Evolutionary conservation across 2,329 filamentous ascomycete species (phyloP).

Genomic region (Monosporascus sp.): DNA sequence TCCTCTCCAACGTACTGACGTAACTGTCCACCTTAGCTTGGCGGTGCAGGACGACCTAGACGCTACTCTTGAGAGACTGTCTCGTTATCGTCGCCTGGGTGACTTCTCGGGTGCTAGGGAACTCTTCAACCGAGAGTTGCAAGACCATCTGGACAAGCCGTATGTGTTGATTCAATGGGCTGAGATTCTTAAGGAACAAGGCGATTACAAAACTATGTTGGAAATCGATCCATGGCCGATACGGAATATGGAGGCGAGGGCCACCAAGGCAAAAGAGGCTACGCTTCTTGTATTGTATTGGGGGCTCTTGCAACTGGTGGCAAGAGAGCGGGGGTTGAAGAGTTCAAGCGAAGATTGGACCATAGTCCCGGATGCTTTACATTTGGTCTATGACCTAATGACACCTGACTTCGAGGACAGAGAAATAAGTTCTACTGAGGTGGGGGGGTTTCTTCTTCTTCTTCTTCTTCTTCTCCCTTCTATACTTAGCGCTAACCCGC

Average conservation of each 20-base stretch:
- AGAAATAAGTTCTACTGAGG: too few species aligned
- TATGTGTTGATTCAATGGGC: constrained; percentile 22
- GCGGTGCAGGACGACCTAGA: constrained; percentile 19
- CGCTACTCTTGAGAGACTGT: constrained; percentile 18
- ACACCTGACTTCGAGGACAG: too few species aligned
- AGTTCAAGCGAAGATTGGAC: not conserved
- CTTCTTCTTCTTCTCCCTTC: too few species aligned
- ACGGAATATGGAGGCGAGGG: not conserved
- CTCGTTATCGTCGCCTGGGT: constrained; percentile 19
- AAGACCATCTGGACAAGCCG: constrained; percentile 16
- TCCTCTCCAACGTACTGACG: constrained; percentile 7
- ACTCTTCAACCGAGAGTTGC: constrained; percentile 16
- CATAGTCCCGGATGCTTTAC: constrained; percentile 4
- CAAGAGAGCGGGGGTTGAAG: constrained; percentile 8
- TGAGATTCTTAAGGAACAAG: constrained; percentile 22
- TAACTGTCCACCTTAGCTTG: constrained; percentile 17
- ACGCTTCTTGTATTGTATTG: constrained; percentile 10
- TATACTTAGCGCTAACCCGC: too few species aligned
- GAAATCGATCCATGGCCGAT: constrained; percentile 9
- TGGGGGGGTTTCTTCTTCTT: too few species aligned
- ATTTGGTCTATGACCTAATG: not conserved
- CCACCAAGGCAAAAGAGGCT: constrained; percentile 1
- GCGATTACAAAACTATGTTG: constrained; percentile 17
- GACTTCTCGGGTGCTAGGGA: constrained; percentile 15
- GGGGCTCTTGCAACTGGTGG: constrained; percentile 10